Conservation (phyloP, 176 grass and related monocot species). For the Alopecurus myosuroides region DNA sequence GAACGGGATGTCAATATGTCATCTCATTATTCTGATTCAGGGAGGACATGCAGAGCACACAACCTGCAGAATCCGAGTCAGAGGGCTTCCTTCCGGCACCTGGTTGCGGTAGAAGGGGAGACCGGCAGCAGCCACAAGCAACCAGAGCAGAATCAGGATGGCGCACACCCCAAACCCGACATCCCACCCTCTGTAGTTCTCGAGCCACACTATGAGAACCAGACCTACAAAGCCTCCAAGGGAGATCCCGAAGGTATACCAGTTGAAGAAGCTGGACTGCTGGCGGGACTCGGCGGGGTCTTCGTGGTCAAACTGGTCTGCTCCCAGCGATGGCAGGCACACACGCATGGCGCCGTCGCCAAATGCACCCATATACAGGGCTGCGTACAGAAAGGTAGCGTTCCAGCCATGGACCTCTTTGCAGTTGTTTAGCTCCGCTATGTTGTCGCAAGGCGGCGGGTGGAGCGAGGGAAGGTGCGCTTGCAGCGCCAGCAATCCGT, state of each 20-base stretch:
- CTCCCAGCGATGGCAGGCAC: constrained; percentile 50
- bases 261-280: constrained; percentile 57
- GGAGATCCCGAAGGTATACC: constrained; percentile 38
- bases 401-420: constrained; percentile 38
- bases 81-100: constrained; percentile 16
- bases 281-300: constrained; percentile 22
- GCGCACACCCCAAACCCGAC: constrained; percentile 31
- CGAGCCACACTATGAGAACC: constrained; percentile 46
- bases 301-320: constrained; percentile 57
- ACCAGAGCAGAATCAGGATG: constrained; percentile 28
- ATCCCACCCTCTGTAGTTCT: constrained; percentile 54
- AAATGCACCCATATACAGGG: constrained; percentile 32
- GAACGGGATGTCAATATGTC: background rate
- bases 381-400: constrained; percentile 15
- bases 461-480: constrained; percentile 44
- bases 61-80: constrained; percentile 38
- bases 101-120: constrained; percentile 56
- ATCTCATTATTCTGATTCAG: background rate
- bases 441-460: constrained; percentile 30
- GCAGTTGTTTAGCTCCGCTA: constrained; percentile 16
- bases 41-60: too few species aligned
- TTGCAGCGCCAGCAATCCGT: constrained; percentile 51
- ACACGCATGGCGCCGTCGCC: constrained; percentile 44
- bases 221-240: constrained; percentile 48
- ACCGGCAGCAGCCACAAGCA: constrained; percentile 29